phyloP scores from a whole-genome alignment of 441 rosid species.

The Croton setiger region DNA sequence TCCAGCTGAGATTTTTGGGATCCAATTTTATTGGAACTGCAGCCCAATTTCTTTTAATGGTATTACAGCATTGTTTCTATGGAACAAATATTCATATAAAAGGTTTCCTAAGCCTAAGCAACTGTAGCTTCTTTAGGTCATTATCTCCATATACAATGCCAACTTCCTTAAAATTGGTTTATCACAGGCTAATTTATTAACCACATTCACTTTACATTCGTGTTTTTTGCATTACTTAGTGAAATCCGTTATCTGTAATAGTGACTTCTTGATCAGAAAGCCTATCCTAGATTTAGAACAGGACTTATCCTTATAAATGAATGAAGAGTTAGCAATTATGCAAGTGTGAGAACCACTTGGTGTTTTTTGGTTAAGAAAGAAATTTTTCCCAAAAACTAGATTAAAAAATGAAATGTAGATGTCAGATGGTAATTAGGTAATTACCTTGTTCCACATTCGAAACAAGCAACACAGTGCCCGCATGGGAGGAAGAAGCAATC shows the following conservation, averaged over 20 bases:
- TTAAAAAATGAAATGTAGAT: not conserved
- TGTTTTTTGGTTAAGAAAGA: no score
- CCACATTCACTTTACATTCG: not conserved
- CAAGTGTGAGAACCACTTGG: no score
- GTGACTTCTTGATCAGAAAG: not conserved
- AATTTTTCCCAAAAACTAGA: not conserved
- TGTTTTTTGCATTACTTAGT: not conserved
- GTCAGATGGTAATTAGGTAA: not conserved
- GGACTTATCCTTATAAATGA: not conserved
- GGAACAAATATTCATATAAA: not conserved
- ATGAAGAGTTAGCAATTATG: not conserved
- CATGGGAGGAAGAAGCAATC: conserved; percentile 99
- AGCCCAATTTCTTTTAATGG: not conserved
- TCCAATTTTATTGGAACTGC: not conserved
- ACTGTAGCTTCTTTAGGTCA: not conserved
- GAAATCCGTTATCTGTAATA: not conserved
- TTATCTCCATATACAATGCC: not conserved
- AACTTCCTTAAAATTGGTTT: not conserved
- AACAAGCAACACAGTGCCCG: conserved; percentile 92
- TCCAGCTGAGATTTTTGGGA: not conserved
- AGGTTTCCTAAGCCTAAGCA: not conserved
- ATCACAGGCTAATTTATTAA: not conserved
- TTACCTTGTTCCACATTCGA: conserved; percentile 89
- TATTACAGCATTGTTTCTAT: not conserved
- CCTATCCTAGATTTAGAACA: not conserved